A percentile compares a stretch with the other conserved stretches of the same genome.
phyloP scores from a whole-genome alignment of 768 basidiomycete species.

The Hemileccinum impolitum region DNA sequence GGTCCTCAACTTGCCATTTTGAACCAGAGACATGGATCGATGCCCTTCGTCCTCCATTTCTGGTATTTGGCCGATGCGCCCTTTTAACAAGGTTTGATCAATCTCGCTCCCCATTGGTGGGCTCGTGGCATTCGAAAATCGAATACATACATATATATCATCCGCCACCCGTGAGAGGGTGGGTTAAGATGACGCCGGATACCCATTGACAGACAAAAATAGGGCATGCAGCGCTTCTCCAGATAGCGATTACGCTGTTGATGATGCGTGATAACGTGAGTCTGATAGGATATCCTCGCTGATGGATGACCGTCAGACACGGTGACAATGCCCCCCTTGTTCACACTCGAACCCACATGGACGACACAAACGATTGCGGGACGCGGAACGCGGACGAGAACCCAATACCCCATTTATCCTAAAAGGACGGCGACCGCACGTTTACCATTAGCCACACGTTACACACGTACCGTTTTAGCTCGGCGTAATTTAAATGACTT shows the following conservation, averaged over 20 bases:
- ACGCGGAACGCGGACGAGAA: not conserved
- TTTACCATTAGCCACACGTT: too few relatives aligned
- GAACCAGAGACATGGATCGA: constrained; percentile 4
- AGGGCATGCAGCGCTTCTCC: not conserved
- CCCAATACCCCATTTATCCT: not conserved
- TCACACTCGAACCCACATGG: too few relatives aligned
- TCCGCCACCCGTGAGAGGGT: constrained; percentile 12
- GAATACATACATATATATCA: too few relatives aligned
- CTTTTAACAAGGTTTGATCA: constrained; percentile 18
- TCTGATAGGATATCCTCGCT: not conserved
- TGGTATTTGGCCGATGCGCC: not conserved
- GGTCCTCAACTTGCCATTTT: constrained; percentile 2
- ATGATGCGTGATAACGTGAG: not conserved
- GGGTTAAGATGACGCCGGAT: constrained; percentile 8
- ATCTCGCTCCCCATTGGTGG: constrained; percentile 12
- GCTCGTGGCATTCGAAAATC: not conserved
- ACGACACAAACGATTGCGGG: too few relatives aligned
- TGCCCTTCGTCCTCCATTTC: constrained; percentile 1
- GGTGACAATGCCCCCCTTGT: too few relatives aligned
- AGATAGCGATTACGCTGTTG: constrained; percentile 13
- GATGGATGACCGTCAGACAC: too few relatives aligned
- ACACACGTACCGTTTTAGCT: constrained; percentile 8
- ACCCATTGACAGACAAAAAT: constrained; percentile 5
- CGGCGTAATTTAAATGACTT: not conserved
- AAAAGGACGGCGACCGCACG: not conserved